Base-by-base conservation (phyloP, 192 early-diverging fungal species). In the Entomortierella chlamydospora region DNA sequence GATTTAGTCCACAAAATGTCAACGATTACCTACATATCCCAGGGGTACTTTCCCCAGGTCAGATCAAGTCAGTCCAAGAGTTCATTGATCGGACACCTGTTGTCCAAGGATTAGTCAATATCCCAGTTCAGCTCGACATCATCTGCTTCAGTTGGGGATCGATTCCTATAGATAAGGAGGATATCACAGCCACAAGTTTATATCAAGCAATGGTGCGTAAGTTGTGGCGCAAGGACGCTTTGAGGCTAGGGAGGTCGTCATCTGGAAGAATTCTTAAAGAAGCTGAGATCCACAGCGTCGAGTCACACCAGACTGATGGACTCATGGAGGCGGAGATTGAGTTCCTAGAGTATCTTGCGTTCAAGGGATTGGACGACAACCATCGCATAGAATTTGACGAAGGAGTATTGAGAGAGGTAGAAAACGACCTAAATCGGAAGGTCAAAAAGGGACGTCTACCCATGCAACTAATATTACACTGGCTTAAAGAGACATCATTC, bases 401-500 rank as follows among this genome's bases (percentile, higher is more conserved):
- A 43, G 26, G 17, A 33, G 34, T n/a, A 51, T 31, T 68, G 17
- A 17, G 54, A 1, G 7, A 31, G 1, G 29, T 31, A 9, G 34
- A 37, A n/a, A n/a, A n/a, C n/a, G n/a, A n/a, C n/a, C n/a, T n/a
- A n/a, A n/a, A n/a, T n/a, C n/a, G n/a, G n/a, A n/a, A n/a, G n/a
- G n/a, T n/a, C n/a, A n/a, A n/a, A n/a, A n/a, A n/a, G n/a, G n/a
- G 34, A 7, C 26, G 22, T 2, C 49, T 49, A 2, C 25, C 57
- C 37, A 29, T 53, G 41, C 31, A 59, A 5, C 23, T 54, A 23
- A 22, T 1, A n/a, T 54, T 34, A 10, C 34, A 37, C n/a, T n/a
- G n/a, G n/a, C n/a, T n/a, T n/a, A 70, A 62, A 37, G 15, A 70
- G 17, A 70, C 60, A 17, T 70, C 68, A 61, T 70, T 70, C 43